Evolutionary conservation across 2,329 filamentous ascomycete species (phyloP).

Genomic region (Scortechinia acanthostroma): DNA sequence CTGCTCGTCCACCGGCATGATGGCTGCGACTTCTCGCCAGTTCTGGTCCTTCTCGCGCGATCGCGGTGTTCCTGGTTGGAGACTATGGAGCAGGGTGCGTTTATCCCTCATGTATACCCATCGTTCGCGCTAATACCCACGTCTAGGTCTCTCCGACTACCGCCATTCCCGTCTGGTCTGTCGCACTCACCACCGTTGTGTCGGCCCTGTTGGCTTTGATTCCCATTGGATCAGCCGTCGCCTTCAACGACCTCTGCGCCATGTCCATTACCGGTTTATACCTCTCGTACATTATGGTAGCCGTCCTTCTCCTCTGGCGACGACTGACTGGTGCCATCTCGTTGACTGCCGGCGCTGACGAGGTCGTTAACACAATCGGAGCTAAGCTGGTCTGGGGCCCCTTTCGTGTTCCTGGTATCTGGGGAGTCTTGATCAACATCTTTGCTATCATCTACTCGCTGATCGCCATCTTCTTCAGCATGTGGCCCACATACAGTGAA

Average conservation of each 20-base stretch:
- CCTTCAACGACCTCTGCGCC: background rate
- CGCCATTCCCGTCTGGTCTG: background rate
- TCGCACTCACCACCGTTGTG: background rate
- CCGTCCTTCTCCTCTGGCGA: background rate
- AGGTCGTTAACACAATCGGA: background rate
- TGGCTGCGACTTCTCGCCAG: slow-evolving; percentile 48
- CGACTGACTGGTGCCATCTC: background rate
- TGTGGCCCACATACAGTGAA: background rate
- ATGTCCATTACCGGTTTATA: background rate
- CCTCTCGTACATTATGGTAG: background rate
- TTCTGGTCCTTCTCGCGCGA: slow-evolving; percentile 39
- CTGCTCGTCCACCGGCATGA: slow-evolving; percentile 39
- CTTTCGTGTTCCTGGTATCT: background rate
- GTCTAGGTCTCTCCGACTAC: background rate
- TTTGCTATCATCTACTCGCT: background rate
- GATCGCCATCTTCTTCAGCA: background rate
- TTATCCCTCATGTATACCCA: no score
- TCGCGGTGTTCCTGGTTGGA: background rate
- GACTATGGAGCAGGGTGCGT: background rate
- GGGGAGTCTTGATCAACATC: background rate
- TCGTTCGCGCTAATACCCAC: no score
- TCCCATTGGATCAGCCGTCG: background rate
- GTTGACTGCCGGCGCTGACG: background rate
- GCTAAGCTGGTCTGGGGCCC: background rate
- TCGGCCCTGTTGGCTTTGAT: background rate